phyloP scores from a whole-genome alignment of 345 rosid species.

The Linum trigynum region DNA sequence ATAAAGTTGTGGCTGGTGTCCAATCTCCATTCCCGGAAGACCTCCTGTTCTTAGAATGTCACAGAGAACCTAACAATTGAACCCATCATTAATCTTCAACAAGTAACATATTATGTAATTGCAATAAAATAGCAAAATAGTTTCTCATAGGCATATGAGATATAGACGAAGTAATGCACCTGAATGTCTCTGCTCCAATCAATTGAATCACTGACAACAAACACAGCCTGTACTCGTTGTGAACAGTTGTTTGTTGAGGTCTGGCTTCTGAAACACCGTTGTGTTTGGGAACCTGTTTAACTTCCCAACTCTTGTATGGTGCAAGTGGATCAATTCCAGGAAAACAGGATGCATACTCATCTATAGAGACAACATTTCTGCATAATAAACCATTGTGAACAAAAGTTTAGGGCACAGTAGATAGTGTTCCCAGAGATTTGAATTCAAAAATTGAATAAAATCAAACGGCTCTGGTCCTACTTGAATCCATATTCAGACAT shows the following conservation, averaged over 20 bases:
- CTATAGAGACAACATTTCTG: constrained; percentile 83
- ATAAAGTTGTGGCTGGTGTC: constrained; percentile 54
- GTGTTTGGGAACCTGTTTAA: constrained; percentile 19
- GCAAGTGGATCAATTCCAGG: constrained; percentile 77
- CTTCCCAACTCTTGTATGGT: constrained; percentile 53
- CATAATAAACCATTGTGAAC: constrained; percentile 2
- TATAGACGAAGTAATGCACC: constrained; percentile 26
- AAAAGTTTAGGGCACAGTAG: background rate
- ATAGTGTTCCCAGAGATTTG: background rate
- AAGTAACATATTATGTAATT: background rate
- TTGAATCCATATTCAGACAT: constrained; percentile 80
- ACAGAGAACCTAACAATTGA: constrained; percentile 57
- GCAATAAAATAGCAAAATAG: background rate
- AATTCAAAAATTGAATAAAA: constrained; percentile 4
- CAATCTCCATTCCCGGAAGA: constrained; percentile 59
- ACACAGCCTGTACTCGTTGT: constrained; percentile 69
- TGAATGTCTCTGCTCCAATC: constrained; percentile 94
- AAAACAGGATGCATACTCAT: constrained; percentile 66
- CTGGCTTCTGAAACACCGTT: constrained; percentile 12
- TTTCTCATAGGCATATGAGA: background rate
- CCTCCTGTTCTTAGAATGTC: constrained; percentile 85
- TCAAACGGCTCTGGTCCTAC: constrained; percentile 29
- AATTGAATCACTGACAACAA: constrained; percentile 77
- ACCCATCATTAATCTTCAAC: background rate
- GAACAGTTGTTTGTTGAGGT: constrained; percentile 19